Percentiles rank a stretch among this genome's conserved stretches.
These are phyloP conservation scores for Monosporascus sp. DNA, from an alignment of 2,329 filamentous ascomycete genomes.

Conservation along the genomic window DNA sequence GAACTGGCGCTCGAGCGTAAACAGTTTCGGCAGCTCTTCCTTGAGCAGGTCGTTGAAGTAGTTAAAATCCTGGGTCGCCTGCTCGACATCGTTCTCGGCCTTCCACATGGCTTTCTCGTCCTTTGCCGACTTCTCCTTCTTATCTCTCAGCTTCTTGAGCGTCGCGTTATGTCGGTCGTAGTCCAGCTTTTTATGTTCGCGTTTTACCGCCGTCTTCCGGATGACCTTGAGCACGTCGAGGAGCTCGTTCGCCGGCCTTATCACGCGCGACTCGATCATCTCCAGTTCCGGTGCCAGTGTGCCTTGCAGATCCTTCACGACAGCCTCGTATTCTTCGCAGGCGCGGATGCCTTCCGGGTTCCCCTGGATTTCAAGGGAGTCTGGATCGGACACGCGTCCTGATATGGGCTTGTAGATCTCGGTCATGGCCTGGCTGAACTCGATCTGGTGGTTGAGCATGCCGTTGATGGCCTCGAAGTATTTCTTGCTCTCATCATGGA, in stretches of 20 bases:
- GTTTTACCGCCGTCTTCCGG: conserved; percentile 80
- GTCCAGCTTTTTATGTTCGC: conserved; percentile 95
- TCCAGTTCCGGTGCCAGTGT: conserved; percentile 88
- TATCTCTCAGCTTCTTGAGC: conserved; percentile 93
- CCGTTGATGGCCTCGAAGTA: conserved; percentile 97
- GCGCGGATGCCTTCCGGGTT: conserved; percentile 91
- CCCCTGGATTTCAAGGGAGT: conserved; percentile 73
- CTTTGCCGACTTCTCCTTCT: conserved; percentile 93
- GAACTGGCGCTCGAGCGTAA: conserved; percentile 84
- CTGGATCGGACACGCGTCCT: conserved; percentile 88
- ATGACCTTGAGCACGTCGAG: conserved; percentile 94
- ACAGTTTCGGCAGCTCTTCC: conserved; percentile 89
- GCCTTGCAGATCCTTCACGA: conserved; percentile 85
- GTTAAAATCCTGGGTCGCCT: conserved; percentile 91
- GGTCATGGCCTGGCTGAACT: conserved; percentile 91
- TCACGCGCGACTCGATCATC: conserved; percentile 91
- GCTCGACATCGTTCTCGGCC: conserved; percentile 84
- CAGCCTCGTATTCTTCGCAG: conserved; percentile 91
- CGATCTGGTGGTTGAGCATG: conserved; percentile 97
- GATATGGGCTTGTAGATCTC: conserved; percentile 99
- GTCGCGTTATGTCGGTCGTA: conserved; percentile 81
- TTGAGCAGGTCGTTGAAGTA: conserved; percentile 98
- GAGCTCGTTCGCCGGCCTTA: conserved; percentile 88
- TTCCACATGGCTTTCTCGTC: conserved; percentile 98
- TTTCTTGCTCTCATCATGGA: conserved; percentile 90